A percentile compares a stretch with the other conserved stretches of the same genome.
Conservation (phyloP, 2,329 filamentous ascomycete genomes). For the Diaporthe destruens region DNA sequence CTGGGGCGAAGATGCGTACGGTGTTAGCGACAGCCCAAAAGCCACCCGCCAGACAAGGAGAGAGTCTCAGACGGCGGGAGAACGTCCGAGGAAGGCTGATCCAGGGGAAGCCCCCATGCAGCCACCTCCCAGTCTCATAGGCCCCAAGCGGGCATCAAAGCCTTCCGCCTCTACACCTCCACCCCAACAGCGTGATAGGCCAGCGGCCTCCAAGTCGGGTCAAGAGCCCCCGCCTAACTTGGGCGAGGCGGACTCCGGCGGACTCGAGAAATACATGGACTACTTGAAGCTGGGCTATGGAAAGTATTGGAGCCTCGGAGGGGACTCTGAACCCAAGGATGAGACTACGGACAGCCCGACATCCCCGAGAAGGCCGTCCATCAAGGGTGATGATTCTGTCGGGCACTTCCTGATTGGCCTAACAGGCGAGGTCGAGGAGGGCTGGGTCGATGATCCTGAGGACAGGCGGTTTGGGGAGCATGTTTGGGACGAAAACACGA, state of each 20-base stretch:
- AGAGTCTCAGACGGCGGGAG: constrained; percentile 48
- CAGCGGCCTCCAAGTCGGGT: neutral
- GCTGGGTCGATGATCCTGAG: constrained; percentile 49
- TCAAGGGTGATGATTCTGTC: constrained; percentile 43
- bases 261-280: constrained; percentile 69
- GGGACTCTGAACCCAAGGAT: constrained; percentile 17
- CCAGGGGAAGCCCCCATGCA: constrained; percentile 36
- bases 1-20: constrained; percentile 87
- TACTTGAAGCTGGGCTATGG: constrained; percentile 77
- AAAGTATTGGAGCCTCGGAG: constrained; percentile 70
- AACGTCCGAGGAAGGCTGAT: constrained; percentile 33
- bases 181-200: constrained; percentile 5
- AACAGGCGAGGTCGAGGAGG: constrained; percentile 71
- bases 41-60: constrained; percentile 69
- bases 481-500: constrained; percentile 51
- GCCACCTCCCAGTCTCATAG: constrained; percentile 40
- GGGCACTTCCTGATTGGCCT: constrained; percentile 77
- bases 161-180: constrained; percentile 10
- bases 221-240: constrained; percentile 1
- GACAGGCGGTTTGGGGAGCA: constrained; percentile 51
- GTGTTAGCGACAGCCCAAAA: constrained; percentile 82
- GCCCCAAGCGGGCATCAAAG: constrained; percentile 26
- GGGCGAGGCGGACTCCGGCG: constrained; percentile 51
- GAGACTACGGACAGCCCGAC: constrained; percentile 38
- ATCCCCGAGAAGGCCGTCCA: constrained; percentile 24